Evolutionary conservation across 2,329 filamentous ascomycete genomes (phyloP), one percentile per base, ranked within the genome.

Genomic region (Ophiostoma sp.): DNA sequence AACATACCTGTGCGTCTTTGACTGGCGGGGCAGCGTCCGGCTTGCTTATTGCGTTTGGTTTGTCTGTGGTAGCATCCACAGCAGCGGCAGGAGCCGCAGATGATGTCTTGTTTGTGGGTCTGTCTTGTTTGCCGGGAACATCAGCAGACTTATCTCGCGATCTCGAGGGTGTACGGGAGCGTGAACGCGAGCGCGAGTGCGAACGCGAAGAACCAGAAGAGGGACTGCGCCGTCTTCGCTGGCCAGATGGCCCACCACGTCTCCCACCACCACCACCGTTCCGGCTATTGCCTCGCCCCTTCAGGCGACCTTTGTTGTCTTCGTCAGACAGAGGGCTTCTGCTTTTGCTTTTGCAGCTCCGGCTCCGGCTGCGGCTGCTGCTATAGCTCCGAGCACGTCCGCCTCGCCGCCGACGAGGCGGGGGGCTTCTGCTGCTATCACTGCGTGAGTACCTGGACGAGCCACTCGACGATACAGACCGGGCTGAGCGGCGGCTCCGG

Each of bases 121-220:
- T 84, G 79, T 82, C 81, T 82, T 84, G 80, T 82, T 83, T 81
- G 81, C 83, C 82, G 79, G 81, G 85, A 86, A 81, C 82, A 88
- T 90, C 88, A 89, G 85, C 87, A 80, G 84, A 85, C 82, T 83
- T 87, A 81, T 84, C 81, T 83, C 82, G 85, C 79, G 80, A 80
- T 80, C 83, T 84, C 80, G 61, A 71, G 25, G 25, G 68, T 39
- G 85, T 83, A 79, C 82, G 81, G 81, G 84, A 84, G 79, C 66
- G 64, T 25, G 68, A 70, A 31, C 71, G 64, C 25, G 61, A 71
- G 15, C 68, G 68, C 6, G 84, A 83, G 79, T 82, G 68, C 6
- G 85, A 83, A 79, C 82, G 81, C 80, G 85, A 85, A 79, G 87
- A 86, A 79, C 83, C 83, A 76, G 86, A 86, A 76, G 87, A 88